Conservation (phyloP, 768 basidiomycete species). For the Leccinum pellstonianum region DNA sequence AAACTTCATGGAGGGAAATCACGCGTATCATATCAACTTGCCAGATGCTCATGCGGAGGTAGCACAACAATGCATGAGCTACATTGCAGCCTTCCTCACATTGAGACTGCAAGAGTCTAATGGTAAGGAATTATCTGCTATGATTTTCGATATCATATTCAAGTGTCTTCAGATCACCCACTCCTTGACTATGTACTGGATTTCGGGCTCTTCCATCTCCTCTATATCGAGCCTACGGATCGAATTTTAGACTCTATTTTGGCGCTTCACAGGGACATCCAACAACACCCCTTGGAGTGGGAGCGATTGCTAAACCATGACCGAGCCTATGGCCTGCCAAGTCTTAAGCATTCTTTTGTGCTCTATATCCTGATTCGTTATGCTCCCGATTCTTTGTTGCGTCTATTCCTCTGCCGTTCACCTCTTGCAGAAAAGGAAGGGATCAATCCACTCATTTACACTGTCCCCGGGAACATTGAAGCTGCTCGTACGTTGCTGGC, state of each 20-base stretch:
- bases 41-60: not conserved
- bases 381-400: not conserved
- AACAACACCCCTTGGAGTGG: not conserved
- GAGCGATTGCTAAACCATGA: not conserved
- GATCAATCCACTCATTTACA: not conserved
- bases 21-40: not conserved
- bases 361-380: not conserved
- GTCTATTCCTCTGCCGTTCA: not conserved
- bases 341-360: not conserved
- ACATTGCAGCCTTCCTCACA: not conserved
- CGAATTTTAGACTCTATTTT: not conserved
- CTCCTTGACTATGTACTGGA: not conserved
- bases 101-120: not conserved
- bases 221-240: not conserved
- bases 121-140: not conserved
- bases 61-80: not conserved
- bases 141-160: not conserved
- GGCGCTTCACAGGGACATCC: not conserved
- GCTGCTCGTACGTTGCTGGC: not conserved
- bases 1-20: not conserved
- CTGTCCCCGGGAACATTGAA: not conserved
- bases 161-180: not conserved
- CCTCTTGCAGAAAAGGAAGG: not conserved
- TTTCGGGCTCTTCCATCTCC: not conserved
- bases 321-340: fast-evolving